Evolutionary conservation across 176 grass and related monocot genomes (phyloP), one percentile per base, ranked within the genome.

Genomic region (Alloteropsis semialata): DNA sequence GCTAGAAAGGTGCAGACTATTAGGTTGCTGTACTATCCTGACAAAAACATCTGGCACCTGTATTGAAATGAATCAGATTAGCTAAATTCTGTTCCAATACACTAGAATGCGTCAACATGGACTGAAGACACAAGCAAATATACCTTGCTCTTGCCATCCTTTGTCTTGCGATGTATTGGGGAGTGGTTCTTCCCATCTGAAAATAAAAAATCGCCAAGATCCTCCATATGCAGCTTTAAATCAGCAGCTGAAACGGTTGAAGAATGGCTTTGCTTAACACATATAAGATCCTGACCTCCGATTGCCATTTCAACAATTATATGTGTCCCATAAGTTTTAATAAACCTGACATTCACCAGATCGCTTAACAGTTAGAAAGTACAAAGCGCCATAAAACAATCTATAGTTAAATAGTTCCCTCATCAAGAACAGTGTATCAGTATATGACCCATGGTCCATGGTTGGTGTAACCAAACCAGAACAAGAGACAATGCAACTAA

Each of bases 251-350:
- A 93, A 84, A 98, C 53, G 41, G 76, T 84, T 48, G 96, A 98
- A 65, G 90, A 86, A 88, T 82, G 92, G 71, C 65, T 90, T 88
- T 95, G 96, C 53, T 92, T 93, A 81, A 98, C 89, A 77, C 96
- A 93, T 70, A 98, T 82, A 75, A 95, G 79, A 91, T 98, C 90
- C 84, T 98, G 96, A 75, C 96, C 96, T 86, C 96, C 96, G 45
- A 95, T 70, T 51, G 87, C 93, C 64, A 95, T 87, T 83, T 92
- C 96, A 71, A 98, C 87, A 88, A 98, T 92, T 84, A 98, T 98
- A 72, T 98, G 96, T 59, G 96, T 98, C 66, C 96, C 96, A 77
- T 90, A 98, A 34, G 79, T 98, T 79, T 83, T 74, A 59, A 98
- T 98, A 84, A 98, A 98, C 74, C 95, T 98, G 84, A 58, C 63